Evolutionary conservation across 1,284 basidiomycete species (phyloP).

Genomic region (Apiotrichum domesticum): DNA sequence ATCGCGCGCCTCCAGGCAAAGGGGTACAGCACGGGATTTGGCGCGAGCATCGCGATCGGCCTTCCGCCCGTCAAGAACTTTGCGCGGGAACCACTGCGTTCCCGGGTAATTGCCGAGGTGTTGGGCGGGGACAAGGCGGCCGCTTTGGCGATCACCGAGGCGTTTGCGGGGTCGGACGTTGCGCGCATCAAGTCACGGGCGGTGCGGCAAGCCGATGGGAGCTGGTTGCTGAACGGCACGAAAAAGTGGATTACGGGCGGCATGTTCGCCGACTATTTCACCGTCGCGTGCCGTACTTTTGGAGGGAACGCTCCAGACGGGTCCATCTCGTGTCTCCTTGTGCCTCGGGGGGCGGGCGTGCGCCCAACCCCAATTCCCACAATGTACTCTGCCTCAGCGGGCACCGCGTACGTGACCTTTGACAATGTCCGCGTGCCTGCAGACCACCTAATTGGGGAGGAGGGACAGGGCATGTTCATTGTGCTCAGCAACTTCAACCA

Average conservation of each 20-base stretch:
- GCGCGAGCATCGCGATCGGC: conserved; percentile 64
- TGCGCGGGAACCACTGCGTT: conserved; percentile 54
- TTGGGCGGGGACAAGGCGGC: conserved; percentile 63
- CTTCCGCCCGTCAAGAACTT: conserved; percentile 59
- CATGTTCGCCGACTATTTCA: conserved; percentile 48
- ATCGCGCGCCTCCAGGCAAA: conserved; percentile 68
- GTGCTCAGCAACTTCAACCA: conserved; percentile 53
- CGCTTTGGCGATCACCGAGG: conserved; percentile 78
- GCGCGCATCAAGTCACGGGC: conserved; percentile 75
- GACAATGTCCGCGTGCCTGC: conserved; percentile 80
- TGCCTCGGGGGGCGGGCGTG: conserved; percentile 69
- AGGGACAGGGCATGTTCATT: conserved; percentile 73
- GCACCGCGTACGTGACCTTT: conserved; percentile 78
- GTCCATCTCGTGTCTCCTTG: conserved; percentile 77
- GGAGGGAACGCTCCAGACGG: conserved; percentile 51
- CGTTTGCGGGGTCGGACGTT: conserved; percentile 88
- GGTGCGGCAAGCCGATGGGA: conserved; percentile 70
- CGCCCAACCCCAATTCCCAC: conserved; percentile 82
- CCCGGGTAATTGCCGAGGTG: conserved; percentile 69
- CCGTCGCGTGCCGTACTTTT: conserved; percentile 29
- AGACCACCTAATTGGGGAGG: conserved; percentile 78
- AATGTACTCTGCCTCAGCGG: conserved; percentile 69
- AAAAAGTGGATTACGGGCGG: conserved; percentile 94
- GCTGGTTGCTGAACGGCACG: conserved; percentile 75
- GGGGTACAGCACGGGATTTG: conserved; percentile 72